Percentiles rank a stretch among this genome's conserved stretches.
Conservation (phyloP, 805 yeast species). For the Blastobotrys robertii region DNA sequence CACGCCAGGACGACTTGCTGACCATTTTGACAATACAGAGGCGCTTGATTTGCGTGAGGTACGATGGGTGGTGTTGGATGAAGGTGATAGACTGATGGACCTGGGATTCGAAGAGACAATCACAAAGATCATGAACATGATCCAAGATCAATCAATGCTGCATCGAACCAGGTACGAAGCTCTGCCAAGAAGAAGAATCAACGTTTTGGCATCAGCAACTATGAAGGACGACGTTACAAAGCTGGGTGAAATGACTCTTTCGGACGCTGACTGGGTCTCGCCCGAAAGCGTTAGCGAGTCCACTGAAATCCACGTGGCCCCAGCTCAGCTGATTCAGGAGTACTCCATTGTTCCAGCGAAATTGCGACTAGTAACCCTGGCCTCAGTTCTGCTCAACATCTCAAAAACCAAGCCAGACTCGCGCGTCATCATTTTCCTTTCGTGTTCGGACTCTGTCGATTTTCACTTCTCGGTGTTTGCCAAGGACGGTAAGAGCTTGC, state of each 20-base stretch:
- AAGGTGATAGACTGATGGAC: slow-evolving; percentile 94
- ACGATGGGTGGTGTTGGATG: slow-evolving; percentile 86
- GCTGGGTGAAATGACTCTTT: slow-evolving; percentile 67
- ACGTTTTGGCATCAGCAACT: slow-evolving; percentile 90
- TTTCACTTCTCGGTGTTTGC: slow-evolving; percentile 76
- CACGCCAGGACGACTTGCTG: slow-evolving; percentile 93
- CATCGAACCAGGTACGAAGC: slow-evolving; percentile 36
- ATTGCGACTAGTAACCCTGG: slow-evolving; percentile 71
- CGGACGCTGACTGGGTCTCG: slow-evolving; percentile 63
- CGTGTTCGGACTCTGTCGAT: slow-evolving; percentile 95
- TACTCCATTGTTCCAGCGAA: slow-evolving; percentile 87
- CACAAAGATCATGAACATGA: slow-evolving; percentile 54
- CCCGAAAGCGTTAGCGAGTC: slow-evolving; percentile 26
- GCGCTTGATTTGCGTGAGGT: slow-evolving; percentile 63
- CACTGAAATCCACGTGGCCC: slow-evolving; percentile 46
- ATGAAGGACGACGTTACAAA: slow-evolving; percentile 70
- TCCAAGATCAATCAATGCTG: slow-evolving; percentile 40
- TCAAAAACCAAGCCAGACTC: slow-evolving; percentile 25
- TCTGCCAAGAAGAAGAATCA: slow-evolving; percentile 63
- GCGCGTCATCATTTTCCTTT: slow-evolving; percentile 61
- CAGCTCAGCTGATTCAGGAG: slow-evolving; percentile 81
- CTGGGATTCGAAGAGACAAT: slow-evolving; percentile 94
- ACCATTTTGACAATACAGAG: slow-evolving; percentile 85
- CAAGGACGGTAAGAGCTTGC: slow-evolving; percentile 37
- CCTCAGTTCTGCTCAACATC: slow-evolving; percentile 51